Conservation (phyloP, 2,329 filamentous ascomycete genomes). For the Colletotrichum sp. region DNA sequence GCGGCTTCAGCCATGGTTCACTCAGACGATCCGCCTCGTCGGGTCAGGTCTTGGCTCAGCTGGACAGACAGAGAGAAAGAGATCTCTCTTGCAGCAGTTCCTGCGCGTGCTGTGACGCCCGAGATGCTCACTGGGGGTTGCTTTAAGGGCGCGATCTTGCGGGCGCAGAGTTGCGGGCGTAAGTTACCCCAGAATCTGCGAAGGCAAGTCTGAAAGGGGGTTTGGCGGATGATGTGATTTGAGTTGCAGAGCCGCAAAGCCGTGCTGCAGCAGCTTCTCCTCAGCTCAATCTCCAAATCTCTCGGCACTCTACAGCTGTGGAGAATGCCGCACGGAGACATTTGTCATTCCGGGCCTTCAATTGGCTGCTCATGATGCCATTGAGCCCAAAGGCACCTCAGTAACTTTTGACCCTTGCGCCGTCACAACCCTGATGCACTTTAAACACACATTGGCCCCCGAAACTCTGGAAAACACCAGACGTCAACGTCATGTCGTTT, state of each 20-base stretch:
- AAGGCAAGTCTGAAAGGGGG: neutral
- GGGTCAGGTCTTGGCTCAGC: neutral
- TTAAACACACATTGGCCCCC: neutral
- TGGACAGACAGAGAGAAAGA: neutral
- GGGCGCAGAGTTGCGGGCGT: conserved; percentile 13
- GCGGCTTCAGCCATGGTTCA: conserved; percentile 7
- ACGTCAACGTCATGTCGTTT: neutral
- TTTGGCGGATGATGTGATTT: neutral
- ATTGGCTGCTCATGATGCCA: conserved; percentile 16
- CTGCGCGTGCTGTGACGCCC: neutral
- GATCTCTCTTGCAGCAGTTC: neutral
- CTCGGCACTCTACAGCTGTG: conserved; percentile 7
- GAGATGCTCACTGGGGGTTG: neutral
- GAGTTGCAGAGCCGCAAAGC: conserved; percentile 4
- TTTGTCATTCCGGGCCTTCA: conserved; percentile 8
- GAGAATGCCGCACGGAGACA: neutral
- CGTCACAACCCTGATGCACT: neutral
- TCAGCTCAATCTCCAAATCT: neutral
- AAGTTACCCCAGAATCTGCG: conserved; percentile 10
- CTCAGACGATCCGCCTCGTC: neutral
- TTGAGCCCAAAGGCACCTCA: neutral
- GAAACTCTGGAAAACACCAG: neutral
- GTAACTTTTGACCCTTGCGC: neutral
- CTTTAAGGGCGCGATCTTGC: neutral
- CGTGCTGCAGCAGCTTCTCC: neutral